Base-by-base conservation (phyloP, 192 early-diverging fungal species). In the Mortierella alpina region DNA sequence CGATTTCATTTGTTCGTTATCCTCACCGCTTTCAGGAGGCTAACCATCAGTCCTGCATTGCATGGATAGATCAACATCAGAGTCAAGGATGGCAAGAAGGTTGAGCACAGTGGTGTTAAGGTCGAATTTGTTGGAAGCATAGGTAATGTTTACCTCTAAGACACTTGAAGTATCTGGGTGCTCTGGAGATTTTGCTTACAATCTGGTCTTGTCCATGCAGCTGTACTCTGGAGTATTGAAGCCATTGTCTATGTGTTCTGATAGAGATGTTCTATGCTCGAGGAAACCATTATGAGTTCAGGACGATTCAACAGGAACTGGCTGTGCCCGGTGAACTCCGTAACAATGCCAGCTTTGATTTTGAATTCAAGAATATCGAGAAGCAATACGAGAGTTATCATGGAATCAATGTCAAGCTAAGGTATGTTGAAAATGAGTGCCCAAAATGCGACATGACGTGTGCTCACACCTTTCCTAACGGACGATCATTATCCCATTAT, bases 281-380 rank as follows among this genome's bases (percentile, higher is more conserved):
- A 51, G 94, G 96, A 59, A 96, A 96, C 73, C 96, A 96, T 77
- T 94, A 95, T 72, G 96, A 98, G 83, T 99, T 99, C 88, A 84
- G 93, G 42, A 94, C 96, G 7, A 89, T 97, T 47, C 88, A 93
- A 23, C 97, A 98, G 82, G 98, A 99, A 83, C 88, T 99, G 48
- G 96, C 96, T 7, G 90, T 95, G 15, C 96, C 98, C 14, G 98
- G 96, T 4, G 96, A 97, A 84, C 86, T 99, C 67, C 87, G 92
- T 48, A 88, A 88, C 73, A 92, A 86, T 45, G 86, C 92, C 10
- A 90, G 85, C 68, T 98, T 91, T 88, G 93, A 94, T 48, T 99
- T 99, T 86, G 95, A 98, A 83, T 99, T 99, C 79, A 98, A 98
- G 74, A 97, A 96, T 72, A 95, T 99, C 22, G 97, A 99, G 82